Evolutionary conservation across 345 rosid genomes (phyloP).

Genomic region (Eucalyptus leucophloia): DNA sequence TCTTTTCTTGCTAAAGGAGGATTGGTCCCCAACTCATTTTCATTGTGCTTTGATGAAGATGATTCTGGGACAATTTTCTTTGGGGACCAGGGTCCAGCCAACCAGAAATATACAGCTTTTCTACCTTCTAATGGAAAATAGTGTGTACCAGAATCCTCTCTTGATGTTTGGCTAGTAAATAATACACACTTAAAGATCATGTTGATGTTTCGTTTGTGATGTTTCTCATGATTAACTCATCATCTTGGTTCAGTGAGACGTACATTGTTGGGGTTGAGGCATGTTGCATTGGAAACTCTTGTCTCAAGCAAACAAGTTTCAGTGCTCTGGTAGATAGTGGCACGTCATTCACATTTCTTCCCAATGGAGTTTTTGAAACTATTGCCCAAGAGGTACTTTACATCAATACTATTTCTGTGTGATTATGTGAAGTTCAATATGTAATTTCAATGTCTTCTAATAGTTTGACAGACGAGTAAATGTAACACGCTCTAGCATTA

Average conservation of each 20-base stretch:
- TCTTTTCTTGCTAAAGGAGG: conserved; percentile 73
- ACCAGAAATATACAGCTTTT: conserved; percentile 68
- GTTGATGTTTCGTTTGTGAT: neutral
- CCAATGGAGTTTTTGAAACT: conserved; percentile 31
- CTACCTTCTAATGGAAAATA: conserved; percentile 40
- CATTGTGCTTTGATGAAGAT: conserved; percentile 76
- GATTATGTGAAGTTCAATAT: neutral
- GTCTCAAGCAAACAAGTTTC: conserved; percentile 50
- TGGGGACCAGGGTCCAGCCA: conserved; percentile 64
- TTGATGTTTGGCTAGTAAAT: neutral
- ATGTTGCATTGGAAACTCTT: conserved; percentile 56
- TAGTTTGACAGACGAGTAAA: conserved; percentile 59
- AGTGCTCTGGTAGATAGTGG: conserved; percentile 69
- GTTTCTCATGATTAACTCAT: neutral
- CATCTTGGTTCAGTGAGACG: conserved; percentile 21
- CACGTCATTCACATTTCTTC: conserved; percentile 79
- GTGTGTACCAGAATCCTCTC: conserved; percentile 11
- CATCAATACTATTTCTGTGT: neutral
- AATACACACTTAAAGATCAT: neutral
- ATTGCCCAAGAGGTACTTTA: conserved; percentile 47
- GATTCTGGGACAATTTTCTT: conserved; percentile 76
- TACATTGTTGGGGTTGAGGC: conserved; percentile 73
- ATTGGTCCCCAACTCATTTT: conserved; percentile 63
- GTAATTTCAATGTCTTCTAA: neutral
- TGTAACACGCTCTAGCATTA: conserved; percentile 26